Percentiles rank a stretch among this genome's conserved stretches.
Evolutionary conservation across 73 alveolate species (phyloP).

Genomic region (Symbiodinium natans): DNA sequence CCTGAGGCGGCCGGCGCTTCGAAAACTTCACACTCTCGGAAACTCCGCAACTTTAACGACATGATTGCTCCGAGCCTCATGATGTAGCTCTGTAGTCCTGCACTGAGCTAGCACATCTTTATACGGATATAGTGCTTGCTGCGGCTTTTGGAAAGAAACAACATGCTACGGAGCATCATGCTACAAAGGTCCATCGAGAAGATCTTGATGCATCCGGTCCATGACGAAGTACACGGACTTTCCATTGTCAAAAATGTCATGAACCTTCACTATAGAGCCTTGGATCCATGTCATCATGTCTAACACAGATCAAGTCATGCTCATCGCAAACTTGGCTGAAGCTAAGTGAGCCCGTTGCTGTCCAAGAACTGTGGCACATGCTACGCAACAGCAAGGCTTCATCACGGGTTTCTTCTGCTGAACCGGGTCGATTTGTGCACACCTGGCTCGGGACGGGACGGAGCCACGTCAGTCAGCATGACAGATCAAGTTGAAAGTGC

Average conservation of each 20-base stretch:
- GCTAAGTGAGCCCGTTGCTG: not conserved
- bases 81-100: constrained; percentile 36
- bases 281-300: not conserved
- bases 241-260: constrained; percentile 79
- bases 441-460: not conserved
- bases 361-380: constrained; percentile 41
- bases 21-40: not conserved
- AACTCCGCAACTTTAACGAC: not conserved
- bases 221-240: constrained; percentile 81
- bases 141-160: too few species aligned
- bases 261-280: constrained; percentile 63
- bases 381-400: constrained; percentile 62
- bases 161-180: not conserved
- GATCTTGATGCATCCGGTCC: constrained; percentile 83
- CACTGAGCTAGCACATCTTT: not conserved
- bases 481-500: too few species aligned
- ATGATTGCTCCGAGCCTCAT: constrained; percentile 30
- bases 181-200: constrained; percentile 42
- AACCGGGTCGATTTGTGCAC: constrained; percentile 50
- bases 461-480: too few species aligned
- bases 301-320: not conserved
- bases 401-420: constrained; percentile 53
- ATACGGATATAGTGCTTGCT: too few species aligned
- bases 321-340: not conserved
- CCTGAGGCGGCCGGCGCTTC: not conserved